Percentiles rank a stretch among this genome's conserved stretches.
Evolutionary conservation across 1,284 basidiomycete genomes (phyloP).

Genomic region (Cutaneotrichosporon sp.): DNA sequence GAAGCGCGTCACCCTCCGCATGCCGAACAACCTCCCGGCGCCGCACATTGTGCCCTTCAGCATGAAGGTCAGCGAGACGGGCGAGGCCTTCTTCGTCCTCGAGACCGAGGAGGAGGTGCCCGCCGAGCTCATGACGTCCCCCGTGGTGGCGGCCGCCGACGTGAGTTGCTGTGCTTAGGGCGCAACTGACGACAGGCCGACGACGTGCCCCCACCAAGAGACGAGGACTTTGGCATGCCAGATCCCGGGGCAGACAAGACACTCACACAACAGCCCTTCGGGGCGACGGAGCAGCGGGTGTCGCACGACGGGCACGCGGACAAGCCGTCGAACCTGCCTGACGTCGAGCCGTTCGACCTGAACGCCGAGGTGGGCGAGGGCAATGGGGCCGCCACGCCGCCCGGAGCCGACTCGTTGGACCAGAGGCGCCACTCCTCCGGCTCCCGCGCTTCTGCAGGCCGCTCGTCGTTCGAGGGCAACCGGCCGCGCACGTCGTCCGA

Average conservation of each 20-base stretch:
- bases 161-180: too few relatives aligned
- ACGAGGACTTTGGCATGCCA: not conserved
- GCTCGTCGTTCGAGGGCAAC: not conserved
- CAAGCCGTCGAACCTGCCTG: slow-evolving; percentile 21
- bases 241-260: slow-evolving; percentile 1
- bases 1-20: slow-evolving; percentile 84
- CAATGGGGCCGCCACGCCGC: not conserved
- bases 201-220: not conserved
- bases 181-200: slow-evolving; percentile 12
- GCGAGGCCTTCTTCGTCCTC: slow-evolving; percentile 98
- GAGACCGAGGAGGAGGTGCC: slow-evolving; percentile 95
- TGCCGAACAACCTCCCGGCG: slow-evolving; percentile 56
- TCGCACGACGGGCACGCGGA: slow-evolving; percentile 24
- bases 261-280: slow-evolving; percentile 50
- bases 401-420: not conserved
- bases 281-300: slow-evolving; percentile 39
- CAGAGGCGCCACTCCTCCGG: too few relatives aligned
- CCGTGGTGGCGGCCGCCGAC: slow-evolving; percentile 63
- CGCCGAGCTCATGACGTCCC: slow-evolving; percentile 89
- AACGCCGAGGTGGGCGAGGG: slow-evolving; percentile 27
- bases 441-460: not conserved
- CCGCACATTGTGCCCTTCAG: slow-evolving; percentile 68
- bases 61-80: slow-evolving; percentile 99
- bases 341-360: slow-evolving; percentile 53
- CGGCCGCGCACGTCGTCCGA: not conserved